Evolutionary conservation across 495 filamentous ascomycete genomes (phyloP), one percentile per base, ranked within the genome.

Genomic region (Podospora pseudocomata): DNA sequence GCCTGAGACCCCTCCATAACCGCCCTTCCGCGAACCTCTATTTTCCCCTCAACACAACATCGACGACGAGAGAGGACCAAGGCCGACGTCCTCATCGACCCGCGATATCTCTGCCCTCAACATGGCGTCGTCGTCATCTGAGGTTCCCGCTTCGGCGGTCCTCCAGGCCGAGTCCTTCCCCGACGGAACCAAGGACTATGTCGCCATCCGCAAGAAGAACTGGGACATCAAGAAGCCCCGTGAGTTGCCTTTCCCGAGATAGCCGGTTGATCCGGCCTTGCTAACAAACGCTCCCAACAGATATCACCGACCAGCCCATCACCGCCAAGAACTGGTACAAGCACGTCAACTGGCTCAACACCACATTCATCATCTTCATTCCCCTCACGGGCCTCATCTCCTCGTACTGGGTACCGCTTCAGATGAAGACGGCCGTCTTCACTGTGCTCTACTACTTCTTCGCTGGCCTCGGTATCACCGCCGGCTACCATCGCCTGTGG

Each of bases 271-370:
- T 49, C 39, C 4, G 15, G 7, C 28, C n/a, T 20, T 68, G 74
- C 67, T 71, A 20, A 68, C 60, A 13, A 18, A 5, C 9, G 0
- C n/a, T 54, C 11, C 56, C 16, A 27, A 56, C 75, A 70, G 82
- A 86, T 72, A 86, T 86, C 70, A 78, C 84, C 55, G 84, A 87
- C 30, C 75, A 83, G 72, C 88, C 90, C 60, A 89, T 98, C 67
- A 97, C 92, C 64, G 85, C 84, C 78, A 74, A 83, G 70, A 99
- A 99, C 83, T 97, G 93, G 93, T 73, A 92, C 66, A 65, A 96
- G 78, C 96, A 98, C 75, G 87, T 98, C 85, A 94, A 98, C 85
- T 97, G 95, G 93, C 81, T 96, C 30, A 94, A 97, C 77, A 90
- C 94, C 58, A 85, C 83, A 73, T 83, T 98, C 79, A 97, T 99